Conservation (phyloP, 2,329 filamentous ascomycete genomes). For the Colletotrichum plurivorum region DNA sequence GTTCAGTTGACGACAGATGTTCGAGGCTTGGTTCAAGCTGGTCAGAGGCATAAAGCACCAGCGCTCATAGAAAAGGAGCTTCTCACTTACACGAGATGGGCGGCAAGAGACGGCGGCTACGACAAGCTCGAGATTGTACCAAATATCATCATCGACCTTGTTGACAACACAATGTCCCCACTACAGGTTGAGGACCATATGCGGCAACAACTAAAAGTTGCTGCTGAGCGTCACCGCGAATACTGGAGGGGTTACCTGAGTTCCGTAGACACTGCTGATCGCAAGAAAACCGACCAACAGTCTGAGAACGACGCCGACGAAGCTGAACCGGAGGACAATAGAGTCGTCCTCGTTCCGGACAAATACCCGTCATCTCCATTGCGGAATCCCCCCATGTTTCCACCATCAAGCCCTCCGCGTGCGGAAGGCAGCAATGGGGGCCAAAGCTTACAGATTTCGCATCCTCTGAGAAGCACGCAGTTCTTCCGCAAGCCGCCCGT, state of each 20-base stretch:
- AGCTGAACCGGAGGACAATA: constrained; percentile 34
- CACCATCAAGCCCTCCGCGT: not conserved
- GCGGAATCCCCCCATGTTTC: not conserved
- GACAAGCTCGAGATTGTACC: constrained; percentile 51
- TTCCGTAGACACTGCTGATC: not conserved
- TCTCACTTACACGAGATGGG: constrained; percentile 55
- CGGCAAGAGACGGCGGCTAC: constrained; percentile 57
- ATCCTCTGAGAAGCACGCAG: not conserved
- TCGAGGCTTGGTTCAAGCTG: constrained; percentile 52
- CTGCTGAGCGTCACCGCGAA: constrained; percentile 54
- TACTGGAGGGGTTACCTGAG: constrained; percentile 47
- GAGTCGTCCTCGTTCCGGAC: constrained; percentile 37
- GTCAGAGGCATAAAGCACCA: constrained; percentile 50
- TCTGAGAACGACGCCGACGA: constrained; percentile 32
- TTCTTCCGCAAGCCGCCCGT: constrained; percentile 51
- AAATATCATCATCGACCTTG: constrained; percentile 55
- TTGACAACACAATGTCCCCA: constrained; percentile 49
- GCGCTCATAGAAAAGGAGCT: constrained; percentile 52
- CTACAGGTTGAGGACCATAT: constrained; percentile 53
- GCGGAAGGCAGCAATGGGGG: not conserved
- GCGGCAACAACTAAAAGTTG: constrained; percentile 51
- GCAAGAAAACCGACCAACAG: not conserved
- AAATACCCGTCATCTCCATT: constrained; percentile 31
- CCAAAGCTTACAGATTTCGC: not conserved
- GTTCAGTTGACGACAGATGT: constrained; percentile 56